These are phyloP conservation scores for Fusarium haematococcum DNA, from an alignment of 2,329 filamentous ascomycete species.

Conservation along the genomic window DNA sequence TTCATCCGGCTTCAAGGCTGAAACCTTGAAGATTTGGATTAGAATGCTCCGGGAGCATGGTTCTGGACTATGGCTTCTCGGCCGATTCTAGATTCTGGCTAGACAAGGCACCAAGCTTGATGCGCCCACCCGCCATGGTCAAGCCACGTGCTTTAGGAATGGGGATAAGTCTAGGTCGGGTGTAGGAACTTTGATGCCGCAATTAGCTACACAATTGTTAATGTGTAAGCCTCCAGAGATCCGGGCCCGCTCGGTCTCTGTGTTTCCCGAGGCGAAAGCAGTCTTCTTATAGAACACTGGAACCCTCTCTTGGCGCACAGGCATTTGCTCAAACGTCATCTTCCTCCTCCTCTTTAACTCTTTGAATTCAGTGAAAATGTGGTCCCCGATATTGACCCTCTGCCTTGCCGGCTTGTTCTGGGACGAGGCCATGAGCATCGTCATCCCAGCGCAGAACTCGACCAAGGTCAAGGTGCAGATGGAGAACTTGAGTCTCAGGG, in stretches of 20 bases:
- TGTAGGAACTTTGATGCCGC: background rate
- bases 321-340: too few species aligned
- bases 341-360: background rate
- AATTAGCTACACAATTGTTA: background rate
- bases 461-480: conserved; percentile 15
- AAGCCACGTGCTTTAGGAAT: background rate
- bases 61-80: background rate
- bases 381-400: conserved; percentile 10
- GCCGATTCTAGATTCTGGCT: background rate
- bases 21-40: background rate
- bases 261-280: background rate
- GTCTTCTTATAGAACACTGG: background rate
- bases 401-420: conserved; percentile 15
- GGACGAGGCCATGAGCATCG: background rate
- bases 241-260: background rate
- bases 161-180: background rate
- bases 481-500: conserved; percentile 20
- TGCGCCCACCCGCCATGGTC: background rate
- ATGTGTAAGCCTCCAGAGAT: background rate
- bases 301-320: background rate
- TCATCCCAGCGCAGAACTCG: background rate
- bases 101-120: background rate
- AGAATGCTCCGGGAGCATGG: background rate
- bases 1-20: background rate
- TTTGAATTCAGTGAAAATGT: background rate